These are phyloP conservation scores for Coffea eugenioides DNA, from an alignment of 257 asterid species.

Conservation along the genomic window DNA sequence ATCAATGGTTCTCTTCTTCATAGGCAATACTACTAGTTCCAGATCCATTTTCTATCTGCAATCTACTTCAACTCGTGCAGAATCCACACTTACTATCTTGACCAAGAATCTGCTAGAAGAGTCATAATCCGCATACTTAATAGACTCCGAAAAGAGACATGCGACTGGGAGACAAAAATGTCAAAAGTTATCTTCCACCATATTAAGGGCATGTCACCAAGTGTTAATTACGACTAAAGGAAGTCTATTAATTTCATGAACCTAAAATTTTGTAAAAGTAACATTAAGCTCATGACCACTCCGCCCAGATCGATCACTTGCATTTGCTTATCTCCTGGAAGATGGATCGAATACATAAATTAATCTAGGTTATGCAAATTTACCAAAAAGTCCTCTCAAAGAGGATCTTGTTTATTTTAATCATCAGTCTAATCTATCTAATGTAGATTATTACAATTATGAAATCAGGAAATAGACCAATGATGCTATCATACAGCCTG, in stretches of 20 bases:
- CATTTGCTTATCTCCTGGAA: not conserved
- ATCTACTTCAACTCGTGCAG: not conserved
- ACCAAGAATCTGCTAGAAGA: not conserved
- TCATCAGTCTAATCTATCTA: not conserved
- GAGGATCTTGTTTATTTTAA: not conserved
- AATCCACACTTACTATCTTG: not conserved
- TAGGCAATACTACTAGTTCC: not conserved
- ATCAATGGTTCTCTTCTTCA: not conserved
- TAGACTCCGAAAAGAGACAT: not conserved
- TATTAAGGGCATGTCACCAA: too few species aligned
- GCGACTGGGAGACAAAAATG: not conserved
- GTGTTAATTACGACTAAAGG: not conserved
- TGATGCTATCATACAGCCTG: not conserved
- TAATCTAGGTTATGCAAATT: not conserved
- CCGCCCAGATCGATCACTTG: not conserved
- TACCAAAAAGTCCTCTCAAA: not conserved
- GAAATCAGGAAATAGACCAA: not conserved
- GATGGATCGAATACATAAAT: not conserved
- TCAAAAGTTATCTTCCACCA: too few species aligned
- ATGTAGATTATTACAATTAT: not conserved
- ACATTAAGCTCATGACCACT: too few species aligned
- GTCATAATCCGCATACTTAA: not conserved
- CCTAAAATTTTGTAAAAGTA: not conserved
- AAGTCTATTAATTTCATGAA: not conserved
- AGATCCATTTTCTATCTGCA: not conserved